Evolutionary conservation across 148 eudicot species (phyloP).

Genomic region (Diospyros kaki): DNA sequence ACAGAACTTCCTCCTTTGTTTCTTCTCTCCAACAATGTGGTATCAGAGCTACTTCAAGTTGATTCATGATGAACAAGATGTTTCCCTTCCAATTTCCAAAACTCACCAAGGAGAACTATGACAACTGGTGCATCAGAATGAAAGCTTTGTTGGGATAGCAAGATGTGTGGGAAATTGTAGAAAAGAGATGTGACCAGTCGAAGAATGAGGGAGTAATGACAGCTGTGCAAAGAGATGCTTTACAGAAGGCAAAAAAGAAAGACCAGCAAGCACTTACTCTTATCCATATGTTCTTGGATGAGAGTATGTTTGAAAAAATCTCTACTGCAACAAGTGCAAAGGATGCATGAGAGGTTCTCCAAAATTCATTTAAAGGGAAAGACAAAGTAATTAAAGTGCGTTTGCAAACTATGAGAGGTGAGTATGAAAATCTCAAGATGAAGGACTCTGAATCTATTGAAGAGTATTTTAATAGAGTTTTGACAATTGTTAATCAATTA

Average conservation of each 20-base stretch:
- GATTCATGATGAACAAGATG: too few relatives aligned
- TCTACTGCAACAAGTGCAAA: background rate
- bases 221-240: too few relatives aligned
- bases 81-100: too few relatives aligned
- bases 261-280: too few relatives aligned
- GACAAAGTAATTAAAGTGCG: too few relatives aligned
- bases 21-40: too few relatives aligned
- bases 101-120: background rate
- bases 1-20: too few relatives aligned
- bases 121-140: background rate
- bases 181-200: background rate
- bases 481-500: background rate
- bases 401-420: background rate
- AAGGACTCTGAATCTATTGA: background rate
- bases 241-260: too few relatives aligned
- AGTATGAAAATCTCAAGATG: too few relatives aligned
- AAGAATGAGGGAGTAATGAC: too few relatives aligned
- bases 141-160: background rate
- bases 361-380: background rate
- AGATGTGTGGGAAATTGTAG: background rate
- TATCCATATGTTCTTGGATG: too few relatives aligned
- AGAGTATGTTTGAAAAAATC: background rate
- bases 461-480: background rate
- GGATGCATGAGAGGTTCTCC: background rate
- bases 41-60: too few relatives aligned